Conservation (phyloP, 2,329 filamentous ascomycete species). For the Paraphoma chrysanthemicola region DNA sequence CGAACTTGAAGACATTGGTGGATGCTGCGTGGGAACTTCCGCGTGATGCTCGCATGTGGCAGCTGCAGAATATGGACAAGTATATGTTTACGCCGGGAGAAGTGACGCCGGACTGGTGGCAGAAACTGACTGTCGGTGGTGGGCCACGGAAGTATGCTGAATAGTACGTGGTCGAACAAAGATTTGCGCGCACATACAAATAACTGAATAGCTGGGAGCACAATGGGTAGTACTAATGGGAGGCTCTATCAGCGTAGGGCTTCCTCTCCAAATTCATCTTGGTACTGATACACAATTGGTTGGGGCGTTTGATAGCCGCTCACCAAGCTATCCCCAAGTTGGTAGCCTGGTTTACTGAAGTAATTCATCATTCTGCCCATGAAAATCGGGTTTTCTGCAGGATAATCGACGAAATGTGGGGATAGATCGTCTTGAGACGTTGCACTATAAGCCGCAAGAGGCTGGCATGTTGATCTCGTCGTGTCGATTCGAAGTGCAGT, state of each 20-base stretch:
- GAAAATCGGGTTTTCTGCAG: conserved; percentile 22
- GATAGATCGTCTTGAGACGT: conserved; percentile 22
- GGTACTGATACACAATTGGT: conserved; percentile 17
- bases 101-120: not conserved
- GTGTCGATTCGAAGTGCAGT: conserved; percentile 22
- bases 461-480: conserved; percentile 4
- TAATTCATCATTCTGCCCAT: conserved; percentile 44
- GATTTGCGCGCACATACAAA: not conserved
- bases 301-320: conserved; percentile 28
- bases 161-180: not conserved
- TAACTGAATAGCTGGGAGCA: not conserved
- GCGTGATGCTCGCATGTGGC: not conserved
- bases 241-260: conserved; percentile 7
- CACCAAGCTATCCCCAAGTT: conserved; percentile 39
- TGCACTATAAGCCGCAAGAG: conserved; percentile 12
- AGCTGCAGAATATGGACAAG: not conserved
- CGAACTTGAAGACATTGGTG: not conserved
- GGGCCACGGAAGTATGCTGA: not conserved
- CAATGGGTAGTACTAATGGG: not conserved
- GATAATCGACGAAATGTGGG: conserved; percentile 16
- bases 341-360: conserved; percentile 42
- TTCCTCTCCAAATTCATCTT: conserved; percentile 26
- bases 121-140: not conserved
- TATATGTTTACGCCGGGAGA: not conserved
- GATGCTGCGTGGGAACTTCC: not conserved